Base-by-base conservation (phyloP, 805 yeast species). In the Kazachstania martiniae region DNA sequence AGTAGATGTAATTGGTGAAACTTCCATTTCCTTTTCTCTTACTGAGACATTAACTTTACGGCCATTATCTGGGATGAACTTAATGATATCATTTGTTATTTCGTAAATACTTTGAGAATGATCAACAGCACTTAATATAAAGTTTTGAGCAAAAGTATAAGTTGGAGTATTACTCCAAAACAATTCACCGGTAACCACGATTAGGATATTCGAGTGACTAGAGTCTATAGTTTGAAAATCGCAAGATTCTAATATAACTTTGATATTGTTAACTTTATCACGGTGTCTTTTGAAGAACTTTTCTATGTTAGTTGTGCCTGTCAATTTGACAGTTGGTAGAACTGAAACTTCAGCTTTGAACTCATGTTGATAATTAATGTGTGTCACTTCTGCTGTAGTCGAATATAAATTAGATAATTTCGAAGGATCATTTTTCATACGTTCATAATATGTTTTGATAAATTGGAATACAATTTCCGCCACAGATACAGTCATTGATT, bases 131-230 rank as follows among this genome's bases (percentile, higher is more conserved):
- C 63, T 62, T 46, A 79, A 64, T 25, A 77, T 57, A 47, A 79
- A 78, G 3, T 81, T 68, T 57, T 79, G 89, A 34, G 68, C 65
- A 51, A 79, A 79, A 48, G 66, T 73, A 49, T 65, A 70, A 27
- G 72, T 67, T 10, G 70, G 69, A 15, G 70, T 62, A 18, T 61
- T 62, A 12, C 64, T 61, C 29, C 30, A 32, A 12, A 32, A 18
- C 2, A 32, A 13, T 27, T 32, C 30, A 21, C 34, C 34, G 10
- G 34, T 26, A 8, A 32, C 9, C 8, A 27, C 8, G n/a, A 32
- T 19, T 16, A 32, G 22, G 9, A 32, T 26, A 16, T 14, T 14
- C 2, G 30, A 21, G 7, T 4, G 13, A 7, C 5, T 8, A 23
- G 25, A 8, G 9, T 14, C 22, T 4, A 32, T 16, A 3, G 18